Evolutionary conservation across 768 basidiomycete genomes (phyloP).

Genomic region (Strobilomyces dryophilus): DNA sequence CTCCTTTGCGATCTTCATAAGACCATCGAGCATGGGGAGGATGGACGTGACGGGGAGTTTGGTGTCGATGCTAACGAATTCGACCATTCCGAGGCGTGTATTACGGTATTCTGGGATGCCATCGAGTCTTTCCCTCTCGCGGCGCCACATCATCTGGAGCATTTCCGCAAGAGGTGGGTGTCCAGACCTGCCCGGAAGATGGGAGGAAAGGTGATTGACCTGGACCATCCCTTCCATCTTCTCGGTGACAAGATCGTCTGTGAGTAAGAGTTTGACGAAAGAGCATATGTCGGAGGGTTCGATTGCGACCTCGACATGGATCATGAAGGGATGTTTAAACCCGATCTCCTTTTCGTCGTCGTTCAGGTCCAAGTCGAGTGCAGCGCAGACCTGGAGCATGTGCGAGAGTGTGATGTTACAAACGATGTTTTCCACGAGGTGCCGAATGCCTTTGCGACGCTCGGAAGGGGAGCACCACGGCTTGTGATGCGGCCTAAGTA

Average conservation of each 20-base stretch:
- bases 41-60: no score
- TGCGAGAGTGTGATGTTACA: conserved; percentile 4
- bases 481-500: conserved; percentile 14
- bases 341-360: conserved; percentile 9
- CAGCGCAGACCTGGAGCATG: conserved; percentile 10
- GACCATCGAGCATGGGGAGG: not conserved
- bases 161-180: conserved; percentile 6
- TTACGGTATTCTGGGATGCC: not conserved
- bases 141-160: conserved; percentile 9
- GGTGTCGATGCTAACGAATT: conserved; percentile 17
- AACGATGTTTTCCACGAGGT: conserved; percentile 10
- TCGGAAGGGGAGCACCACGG: conserved; percentile 5
- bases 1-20: not conserved
- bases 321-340: conserved; percentile 13
- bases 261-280: conserved; percentile 9
- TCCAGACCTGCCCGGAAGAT: conserved; percentile 4
- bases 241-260: not conserved
- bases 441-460: conserved; percentile 12
- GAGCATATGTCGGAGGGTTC: conserved; percentile 7
- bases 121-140: not conserved
- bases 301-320: conserved; percentile 12
- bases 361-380: conserved; percentile 11
- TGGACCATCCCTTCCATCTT: conserved; percentile 14
- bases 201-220: conserved; percentile 9
- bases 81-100: conserved; percentile 11